phyloP scores from a whole-genome alignment of 305 asterid genomes.

The Fraxinus angustifolia region DNA sequence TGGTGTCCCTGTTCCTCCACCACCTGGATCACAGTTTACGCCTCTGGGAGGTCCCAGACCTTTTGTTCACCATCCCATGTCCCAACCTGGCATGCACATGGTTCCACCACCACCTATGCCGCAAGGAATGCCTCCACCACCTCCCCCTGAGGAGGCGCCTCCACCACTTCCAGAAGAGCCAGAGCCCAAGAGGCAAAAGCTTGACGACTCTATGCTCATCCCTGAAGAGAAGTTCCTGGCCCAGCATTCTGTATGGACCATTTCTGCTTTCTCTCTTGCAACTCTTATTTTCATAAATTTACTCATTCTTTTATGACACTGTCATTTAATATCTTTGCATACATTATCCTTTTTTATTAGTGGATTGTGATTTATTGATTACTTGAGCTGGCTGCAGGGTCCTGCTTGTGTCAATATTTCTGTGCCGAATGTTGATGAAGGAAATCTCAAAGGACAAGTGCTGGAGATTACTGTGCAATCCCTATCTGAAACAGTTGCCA shows the following conservation, averaged over 20 bases:
- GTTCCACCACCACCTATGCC: conserved; percentile 80
- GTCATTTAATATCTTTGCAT: background rate
- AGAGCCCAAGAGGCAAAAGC: conserved; percentile 85
- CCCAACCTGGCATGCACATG: conserved; percentile 74
- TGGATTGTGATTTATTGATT: background rate
- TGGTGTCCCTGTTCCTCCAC: conserved; percentile 59
- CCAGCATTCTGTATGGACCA: conserved; percentile 53
- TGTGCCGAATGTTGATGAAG: conserved; percentile 87
- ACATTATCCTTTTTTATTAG: background rate
- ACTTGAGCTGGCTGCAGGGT: conserved; percentile 56
- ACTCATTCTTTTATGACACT: background rate
- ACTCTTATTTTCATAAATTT: background rate
- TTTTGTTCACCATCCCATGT: conserved; percentile 44
- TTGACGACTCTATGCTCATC: conserved; percentile 71
- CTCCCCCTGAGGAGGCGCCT: conserved; percentile 94
- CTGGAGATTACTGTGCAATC: conserved; percentile 75
- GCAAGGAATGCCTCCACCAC: conserved; percentile 83
- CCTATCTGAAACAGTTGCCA: conserved; percentile 71
- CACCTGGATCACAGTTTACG: conserved; percentile 83
- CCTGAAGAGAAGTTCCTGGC: conserved; percentile 89
- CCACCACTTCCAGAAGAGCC: conserved; percentile 96
- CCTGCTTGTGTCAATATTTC: conserved; percentile 61
- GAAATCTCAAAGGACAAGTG: conserved; percentile 84
- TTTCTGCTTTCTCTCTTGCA: background rate
- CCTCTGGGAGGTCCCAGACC: conserved; percentile 63